These are phyloP conservation scores for Massarina eburnea DNA, from an alignment of 2,329 filamentous ascomycete genomes.

Conservation along the genomic window DNA sequence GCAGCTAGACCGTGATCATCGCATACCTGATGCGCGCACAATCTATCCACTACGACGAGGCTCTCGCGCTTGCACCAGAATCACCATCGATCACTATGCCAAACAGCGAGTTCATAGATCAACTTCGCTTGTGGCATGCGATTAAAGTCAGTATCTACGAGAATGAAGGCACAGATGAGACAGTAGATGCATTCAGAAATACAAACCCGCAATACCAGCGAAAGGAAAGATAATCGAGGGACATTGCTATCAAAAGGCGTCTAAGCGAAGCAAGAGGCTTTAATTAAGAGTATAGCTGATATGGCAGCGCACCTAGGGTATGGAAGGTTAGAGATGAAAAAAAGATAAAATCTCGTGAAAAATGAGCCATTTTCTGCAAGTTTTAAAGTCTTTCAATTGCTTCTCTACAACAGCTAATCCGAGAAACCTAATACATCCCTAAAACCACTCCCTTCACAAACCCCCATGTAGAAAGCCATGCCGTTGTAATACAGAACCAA, in stretches of 20 bases:
- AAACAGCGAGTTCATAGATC: constrained; percentile 17
- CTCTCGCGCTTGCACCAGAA: constrained; percentile 8
- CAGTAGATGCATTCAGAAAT: neutral
- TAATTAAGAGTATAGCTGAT: constrained; percentile 3
- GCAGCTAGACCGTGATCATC: constrained; percentile 12
- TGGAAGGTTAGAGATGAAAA: constrained; percentile 1
- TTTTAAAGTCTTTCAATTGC: no score
- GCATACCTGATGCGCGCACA: constrained; percentile 16
- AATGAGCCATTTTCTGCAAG: no score
- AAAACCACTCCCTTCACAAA: no score
- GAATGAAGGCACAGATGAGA: neutral
- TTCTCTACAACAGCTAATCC: no score
- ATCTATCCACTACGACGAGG: constrained; percentile 5
- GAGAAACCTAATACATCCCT: no score
- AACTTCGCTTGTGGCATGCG: constrained; percentile 13
- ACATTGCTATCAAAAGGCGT: constrained; percentile 2
- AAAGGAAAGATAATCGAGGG: constrained; percentile 4
- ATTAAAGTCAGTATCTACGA: constrained; percentile 7
- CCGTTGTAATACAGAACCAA: no score
- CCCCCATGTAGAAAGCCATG: no score
- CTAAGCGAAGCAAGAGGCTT: neutral
- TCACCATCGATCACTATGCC: constrained; percentile 4
- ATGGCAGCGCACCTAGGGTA: constrained; percentile 3
- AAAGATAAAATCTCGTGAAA: no score
- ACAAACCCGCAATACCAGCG: neutral